Conservation (phyloP, 140 eudicot genomes). For the Oenanthe javanica region DNA sequence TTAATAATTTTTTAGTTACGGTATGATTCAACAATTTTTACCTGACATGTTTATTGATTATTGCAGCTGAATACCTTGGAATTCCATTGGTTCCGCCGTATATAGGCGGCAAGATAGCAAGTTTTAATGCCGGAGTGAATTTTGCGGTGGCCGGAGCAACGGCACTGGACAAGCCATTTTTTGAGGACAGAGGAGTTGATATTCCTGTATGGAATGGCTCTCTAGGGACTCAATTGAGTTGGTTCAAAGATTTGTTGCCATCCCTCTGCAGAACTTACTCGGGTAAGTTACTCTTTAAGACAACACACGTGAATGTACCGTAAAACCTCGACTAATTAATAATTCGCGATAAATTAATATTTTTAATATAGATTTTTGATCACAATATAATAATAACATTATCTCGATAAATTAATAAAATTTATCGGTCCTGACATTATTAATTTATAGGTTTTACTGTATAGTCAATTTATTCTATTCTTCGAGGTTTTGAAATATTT, state of each 20-base stretch:
- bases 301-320: too few relatives aligned
- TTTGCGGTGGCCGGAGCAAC: constrained; percentile 70
- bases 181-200: constrained; percentile 23
- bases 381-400: too few relatives aligned
- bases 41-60: background rate
- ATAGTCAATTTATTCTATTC: too few relatives aligned
- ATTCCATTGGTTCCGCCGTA: constrained; percentile 43
- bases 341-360: too few relatives aligned
- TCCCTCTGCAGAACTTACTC: constrained; percentile 20
- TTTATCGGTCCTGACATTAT: too few relatives aligned
- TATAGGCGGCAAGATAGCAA: constrained; percentile 12
- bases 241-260: constrained; percentile 41
- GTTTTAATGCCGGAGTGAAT: constrained; percentile 39
- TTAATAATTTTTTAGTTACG: too few relatives aligned
- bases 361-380: too few relatives aligned
- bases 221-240: constrained; percentile 37
- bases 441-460: too few relatives aligned
- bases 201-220: constrained; percentile 30
- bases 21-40: too few relatives aligned
- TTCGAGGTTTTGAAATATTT: too few relatives aligned
- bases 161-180: constrained; percentile 31
- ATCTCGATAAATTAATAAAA: too few relatives aligned
- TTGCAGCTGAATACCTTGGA: constrained; percentile 45
- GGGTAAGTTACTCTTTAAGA: constrained; percentile 26
- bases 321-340: too few relatives aligned